Evolutionary conservation across 306 rosid species (phyloP).

Genomic region (Echinosophora koreensis): DNA sequence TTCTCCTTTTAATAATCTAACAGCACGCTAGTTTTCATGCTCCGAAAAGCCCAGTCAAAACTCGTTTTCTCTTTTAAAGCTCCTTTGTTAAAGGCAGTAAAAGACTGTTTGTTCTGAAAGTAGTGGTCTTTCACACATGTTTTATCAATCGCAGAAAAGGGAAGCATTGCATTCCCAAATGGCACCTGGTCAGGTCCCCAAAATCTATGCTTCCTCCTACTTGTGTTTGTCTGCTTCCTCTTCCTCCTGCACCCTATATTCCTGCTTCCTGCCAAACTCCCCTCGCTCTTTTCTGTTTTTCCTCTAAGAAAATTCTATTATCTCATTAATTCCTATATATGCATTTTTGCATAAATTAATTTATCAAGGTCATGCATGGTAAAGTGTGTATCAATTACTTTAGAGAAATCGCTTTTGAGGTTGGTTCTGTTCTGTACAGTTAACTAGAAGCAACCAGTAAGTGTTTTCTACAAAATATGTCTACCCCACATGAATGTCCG

Average conservation of each 20-base stretch:
- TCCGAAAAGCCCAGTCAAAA: slow-evolving; percentile 30
- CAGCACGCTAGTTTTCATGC: slow-evolving; percentile 48
- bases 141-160: slow-evolving; percentile 43
- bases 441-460: not conserved
- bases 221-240: not conserved
- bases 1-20: slow-evolving; percentile 43
- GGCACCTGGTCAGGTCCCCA: slow-evolving; percentile 35
- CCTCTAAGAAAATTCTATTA: not conserved
- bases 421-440: not conserved
- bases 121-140: slow-evolving; percentile 34
- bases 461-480: too few species aligned
- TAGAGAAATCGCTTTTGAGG: not conserved
- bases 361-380: slow-evolving; percentile 9
- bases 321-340: not conserved
- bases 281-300: not conserved
- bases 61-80: slow-evolving; percentile 43
- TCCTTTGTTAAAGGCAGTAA: slow-evolving; percentile 56
- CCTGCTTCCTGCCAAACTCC: not conserved
- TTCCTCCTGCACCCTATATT: not conserved
- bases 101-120: slow-evolving; percentile 19
- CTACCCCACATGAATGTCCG: not conserved
- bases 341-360: not conserved
- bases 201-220: slow-evolving; percentile 25
- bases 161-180: slow-evolving; percentile 19
- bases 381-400: not conserved